These are phyloP conservation scores for Stagonosporopsis cucurbitacearum DNA, from an alignment of 2,329 filamentous ascomycete species.

Conservation along the genomic window DNA sequence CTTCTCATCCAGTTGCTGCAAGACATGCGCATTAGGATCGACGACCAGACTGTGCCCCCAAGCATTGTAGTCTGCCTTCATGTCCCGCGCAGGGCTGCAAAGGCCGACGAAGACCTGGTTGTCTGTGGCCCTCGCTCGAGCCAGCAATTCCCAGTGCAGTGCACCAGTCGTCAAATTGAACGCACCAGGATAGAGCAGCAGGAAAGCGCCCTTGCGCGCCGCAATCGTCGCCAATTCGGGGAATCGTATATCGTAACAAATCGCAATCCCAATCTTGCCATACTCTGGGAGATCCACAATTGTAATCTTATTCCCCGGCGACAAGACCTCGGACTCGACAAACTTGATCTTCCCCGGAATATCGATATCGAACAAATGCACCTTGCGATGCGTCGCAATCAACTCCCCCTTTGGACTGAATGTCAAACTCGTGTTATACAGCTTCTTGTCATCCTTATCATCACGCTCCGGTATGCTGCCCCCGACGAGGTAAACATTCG, in stretches of 20 bases:
- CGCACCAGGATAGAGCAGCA: slow-evolving; percentile 91
- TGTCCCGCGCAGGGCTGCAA: slow-evolving; percentile 87
- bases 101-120: slow-evolving; percentile 94
- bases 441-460: slow-evolving; percentile 62
- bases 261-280: slow-evolving; percentile 84
- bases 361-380: slow-evolving; percentile 96
- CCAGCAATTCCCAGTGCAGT: slow-evolving; percentile 87
- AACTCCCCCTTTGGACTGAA: slow-evolving; percentile 81
- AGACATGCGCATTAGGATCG: slow-evolving; percentile 84
- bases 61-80: slow-evolving; percentile 79
- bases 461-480: slow-evolving; percentile 90
- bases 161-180: slow-evolving; percentile 95
- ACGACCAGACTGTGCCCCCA: slow-evolving; percentile 91
- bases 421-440: slow-evolving; percentile 89
- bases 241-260: slow-evolving; percentile 98
- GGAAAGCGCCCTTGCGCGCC: slow-evolving; percentile 83
- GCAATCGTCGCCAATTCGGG: slow-evolving; percentile 91
- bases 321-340: slow-evolving; percentile 86
- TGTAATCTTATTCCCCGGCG: slow-evolving; percentile 83
- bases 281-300: slow-evolving; percentile 87
- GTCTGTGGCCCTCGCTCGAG: slow-evolving; percentile 82
- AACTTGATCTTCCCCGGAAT: slow-evolving; percentile 96
- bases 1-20: slow-evolving; percentile 77
- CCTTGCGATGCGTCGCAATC: slow-evolving; percentile 88
- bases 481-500: slow-evolving; percentile 81